Base-by-base conservation (phyloP, 306 rosid species). In the Casuarina cunninghamiana region DNA sequence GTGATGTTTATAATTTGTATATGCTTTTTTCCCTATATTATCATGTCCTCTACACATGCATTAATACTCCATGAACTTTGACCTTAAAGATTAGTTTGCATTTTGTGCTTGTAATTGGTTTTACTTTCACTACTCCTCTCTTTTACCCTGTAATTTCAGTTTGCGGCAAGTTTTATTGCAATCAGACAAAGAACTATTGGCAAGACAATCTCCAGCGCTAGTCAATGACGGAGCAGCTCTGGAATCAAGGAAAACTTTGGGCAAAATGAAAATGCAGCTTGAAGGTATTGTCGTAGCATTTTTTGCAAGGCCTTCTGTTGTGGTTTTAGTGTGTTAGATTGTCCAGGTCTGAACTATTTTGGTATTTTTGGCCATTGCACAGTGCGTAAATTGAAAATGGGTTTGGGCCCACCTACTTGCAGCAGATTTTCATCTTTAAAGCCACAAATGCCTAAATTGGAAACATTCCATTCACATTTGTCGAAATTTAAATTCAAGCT, bases 341-440 rank as follows among this genome's bases (percentile, higher is more conserved):
- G 60, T 69, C 69, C 3, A 5, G 17, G 5, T 17, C 15, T 39
- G 75, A 44, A 2, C 51, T 58, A 26, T 49, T 60, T 66, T 41
- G 16, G 54, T 51, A 53, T 4, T 32, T 39, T 51, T 75, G 8
- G 16, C n/a, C 35, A 51, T 75, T 60, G 32, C n/a, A 39, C 84
- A 85, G 88, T 85, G 12, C 44, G 80, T 41, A 85, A 79, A 73
- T 82, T 82, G 69, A 82, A 73, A 35, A 76, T 85, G 72, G 83
- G 51, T 68, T 48, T 45, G 46, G 74, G 75, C 51, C 74, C 75
- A 57, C 76, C 70, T 66, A 49, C 83, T 32, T 41, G 82, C 81
- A 67, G 75, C 53, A 69, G 77, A 39, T 42, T 75, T 32, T 69
- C 84, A 9, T 35, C 76, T 50, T 21, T 73, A 53, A 68, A 42